Conservation (phyloP, 148 eudicot species). For the Oxyria digyna region DNA sequence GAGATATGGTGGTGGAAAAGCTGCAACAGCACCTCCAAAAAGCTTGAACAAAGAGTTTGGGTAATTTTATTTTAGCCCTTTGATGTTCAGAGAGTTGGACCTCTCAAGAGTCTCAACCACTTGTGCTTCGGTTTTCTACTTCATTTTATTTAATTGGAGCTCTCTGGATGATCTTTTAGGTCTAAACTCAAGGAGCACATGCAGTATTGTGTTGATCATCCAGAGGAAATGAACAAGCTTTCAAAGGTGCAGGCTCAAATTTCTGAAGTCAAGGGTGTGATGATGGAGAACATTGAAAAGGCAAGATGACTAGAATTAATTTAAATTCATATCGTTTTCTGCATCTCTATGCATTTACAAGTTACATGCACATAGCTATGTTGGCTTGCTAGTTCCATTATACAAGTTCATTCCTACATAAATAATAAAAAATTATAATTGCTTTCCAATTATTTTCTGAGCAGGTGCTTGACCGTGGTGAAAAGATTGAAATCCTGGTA, state of each 20-base stretch:
- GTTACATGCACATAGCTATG: background rate
- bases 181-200: slow-evolving; percentile 11
- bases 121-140: background rate
- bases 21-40: slow-evolving; percentile 11
- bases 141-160: background rate
- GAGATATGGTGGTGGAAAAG: slow-evolving; percentile 11
- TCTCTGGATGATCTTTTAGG: background rate
- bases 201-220: slow-evolving; percentile 12
- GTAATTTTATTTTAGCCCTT: background rate
- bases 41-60: slow-evolving; percentile 11
- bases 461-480: slow-evolving; percentile 12
- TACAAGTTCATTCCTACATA: background rate
- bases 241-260: slow-evolving; percentile 12
- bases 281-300: slow-evolving; percentile 12
- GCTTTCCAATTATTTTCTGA: background rate
- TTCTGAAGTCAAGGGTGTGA: slow-evolving; percentile 10
- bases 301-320: background rate
- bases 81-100: background rate
- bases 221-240: slow-evolving; percentile 11
- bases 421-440: background rate
- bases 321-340: background rate
- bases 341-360: background rate
- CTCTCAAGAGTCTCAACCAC: background rate
- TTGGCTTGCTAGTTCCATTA: background rate
- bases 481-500: slow-evolving; percentile 10